Percentiles rank a stretch among this genome's conserved stretches.
These are phyloP conservation scores for Lathyrus tuberosus DNA, from an alignment of 306 rosid species.

Conservation along the genomic window DNA sequence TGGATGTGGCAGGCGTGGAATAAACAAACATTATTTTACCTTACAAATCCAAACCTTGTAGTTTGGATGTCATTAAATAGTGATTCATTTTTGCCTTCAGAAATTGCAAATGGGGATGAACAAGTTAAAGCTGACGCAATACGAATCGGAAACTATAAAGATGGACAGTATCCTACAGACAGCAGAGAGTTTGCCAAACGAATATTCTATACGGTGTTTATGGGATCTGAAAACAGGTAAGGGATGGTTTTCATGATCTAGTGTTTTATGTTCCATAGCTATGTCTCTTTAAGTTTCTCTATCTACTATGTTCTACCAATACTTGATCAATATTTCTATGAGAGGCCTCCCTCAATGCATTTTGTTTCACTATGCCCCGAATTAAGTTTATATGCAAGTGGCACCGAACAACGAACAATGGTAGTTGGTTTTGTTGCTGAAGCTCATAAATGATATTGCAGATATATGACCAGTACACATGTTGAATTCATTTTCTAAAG, in stretches of 20 bases:
- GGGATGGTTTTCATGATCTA: too few species aligned
- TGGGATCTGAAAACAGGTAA: too few species aligned
- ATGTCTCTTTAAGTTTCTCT: conserved; percentile 15
- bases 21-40: not conserved
- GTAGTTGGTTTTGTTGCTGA: conserved; percentile 19
- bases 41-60: conserved; percentile 2
- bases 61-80: too few species aligned
- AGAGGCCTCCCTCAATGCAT: not conserved
- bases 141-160: too few species aligned
- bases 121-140: too few species aligned
- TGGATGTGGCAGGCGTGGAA: conserved; percentile 22
- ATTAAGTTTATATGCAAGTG: not conserved
- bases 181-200: too few species aligned
- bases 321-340: conserved; percentile 10
- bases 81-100: too few species aligned
- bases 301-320: conserved; percentile 21
- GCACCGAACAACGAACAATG: not conserved
- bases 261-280: conserved; percentile 15
- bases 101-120: too few species aligned
- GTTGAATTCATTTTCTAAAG: conserved; percentile 13
- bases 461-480: not conserved
- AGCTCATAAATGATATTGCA: conserved; percentile 19
- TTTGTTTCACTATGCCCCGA: not conserved
- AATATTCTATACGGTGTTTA: too few species aligned
- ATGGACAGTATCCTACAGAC: too few species aligned